phyloP scores from a whole-genome alignment of 2,329 filamentous ascomycete species.

The Fusarium abutilonis region DNA sequence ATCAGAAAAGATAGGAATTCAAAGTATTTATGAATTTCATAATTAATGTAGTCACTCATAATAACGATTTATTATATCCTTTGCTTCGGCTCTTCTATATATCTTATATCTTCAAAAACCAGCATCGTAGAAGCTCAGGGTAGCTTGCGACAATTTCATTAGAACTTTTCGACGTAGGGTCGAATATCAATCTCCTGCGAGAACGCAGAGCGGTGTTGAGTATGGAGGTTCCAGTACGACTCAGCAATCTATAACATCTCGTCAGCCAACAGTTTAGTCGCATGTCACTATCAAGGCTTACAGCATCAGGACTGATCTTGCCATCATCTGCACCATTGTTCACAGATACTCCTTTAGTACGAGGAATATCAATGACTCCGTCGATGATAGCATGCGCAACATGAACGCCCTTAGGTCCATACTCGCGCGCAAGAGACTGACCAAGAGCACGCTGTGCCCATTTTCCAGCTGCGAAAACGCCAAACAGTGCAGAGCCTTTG shows the following conservation, averaged over 20 bases:
- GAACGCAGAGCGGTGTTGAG: conserved; percentile 80
- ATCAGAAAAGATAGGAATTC: too few relatives aligned
- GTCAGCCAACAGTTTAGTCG: not conserved
- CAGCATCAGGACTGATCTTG: conserved; percentile 79
- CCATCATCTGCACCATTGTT: conserved; percentile 61
- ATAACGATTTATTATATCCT: too few relatives aligned
- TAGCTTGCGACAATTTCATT: not conserved
- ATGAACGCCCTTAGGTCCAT: conserved; percentile 84
- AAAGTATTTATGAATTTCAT: too few relatives aligned
- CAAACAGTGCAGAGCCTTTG: conserved; percentile 74
- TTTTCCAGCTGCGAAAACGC: conserved; percentile 80
- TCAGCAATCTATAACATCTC: conserved; percentile 75
- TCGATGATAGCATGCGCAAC: conserved; percentile 86
- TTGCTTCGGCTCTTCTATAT: too few relatives aligned
- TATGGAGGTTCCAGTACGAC: conserved; percentile 84
- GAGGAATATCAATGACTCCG: conserved; percentile 83
- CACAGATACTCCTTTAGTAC: conserved; percentile 62
- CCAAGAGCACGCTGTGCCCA: conserved; percentile 79
- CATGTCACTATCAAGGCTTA: conserved; percentile 56
- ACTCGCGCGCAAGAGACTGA: conserved; percentile 83
- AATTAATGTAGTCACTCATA: too few relatives aligned
- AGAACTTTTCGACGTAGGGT: conserved; percentile 87
- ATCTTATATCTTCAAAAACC: not conserved
- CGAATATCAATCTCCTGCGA: conserved; percentile 84
- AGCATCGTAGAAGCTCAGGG: not conserved